phyloP scores from a whole-genome alignment of 2,329 filamentous ascomycete species.

The Colletotrichum echinochloae region DNA sequence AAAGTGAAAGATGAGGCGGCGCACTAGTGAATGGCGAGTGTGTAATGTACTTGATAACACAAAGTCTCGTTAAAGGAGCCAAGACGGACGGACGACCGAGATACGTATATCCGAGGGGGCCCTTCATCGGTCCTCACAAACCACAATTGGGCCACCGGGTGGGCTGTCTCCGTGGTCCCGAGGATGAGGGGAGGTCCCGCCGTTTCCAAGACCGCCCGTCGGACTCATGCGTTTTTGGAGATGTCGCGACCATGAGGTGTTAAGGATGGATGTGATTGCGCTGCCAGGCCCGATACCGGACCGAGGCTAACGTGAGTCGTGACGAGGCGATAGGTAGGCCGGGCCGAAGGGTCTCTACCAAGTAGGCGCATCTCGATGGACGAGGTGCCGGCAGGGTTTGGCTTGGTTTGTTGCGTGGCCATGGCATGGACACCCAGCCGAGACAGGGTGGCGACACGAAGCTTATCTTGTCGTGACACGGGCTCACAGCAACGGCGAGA shows the following conservation, averaged over 20 bases:
- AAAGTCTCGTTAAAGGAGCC: background rate
- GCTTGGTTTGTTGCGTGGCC: slow-evolving; percentile 2
- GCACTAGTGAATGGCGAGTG: background rate
- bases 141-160: background rate
- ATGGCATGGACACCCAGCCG: slow-evolving; percentile 15
- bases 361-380: slow-evolving; percentile 14
- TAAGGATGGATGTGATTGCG: background rate
- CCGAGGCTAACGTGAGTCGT: too few relatives aligned
- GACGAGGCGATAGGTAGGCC: background rate
- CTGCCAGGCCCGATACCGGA: background rate
- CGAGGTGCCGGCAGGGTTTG: slow-evolving; percentile 6
- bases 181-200: slow-evolving; percentile 3
- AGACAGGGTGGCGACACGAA: slow-evolving; percentile 21
- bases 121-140: background rate
- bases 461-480: slow-evolving; percentile 26
- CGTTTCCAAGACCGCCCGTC: background rate
- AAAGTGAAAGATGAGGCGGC: slow-evolving; percentile 6
- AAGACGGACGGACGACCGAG: background rate
- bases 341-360: background rate
- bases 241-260: background rate
- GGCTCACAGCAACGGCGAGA: slow-evolving; percentile 7
- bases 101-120: background rate
- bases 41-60: background rate
- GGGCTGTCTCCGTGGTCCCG: background rate
- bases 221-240: background rate